Conservation (phyloP, 2,329 filamentous ascomycete species). For the Coniochaeta pulveracea region DNA sequence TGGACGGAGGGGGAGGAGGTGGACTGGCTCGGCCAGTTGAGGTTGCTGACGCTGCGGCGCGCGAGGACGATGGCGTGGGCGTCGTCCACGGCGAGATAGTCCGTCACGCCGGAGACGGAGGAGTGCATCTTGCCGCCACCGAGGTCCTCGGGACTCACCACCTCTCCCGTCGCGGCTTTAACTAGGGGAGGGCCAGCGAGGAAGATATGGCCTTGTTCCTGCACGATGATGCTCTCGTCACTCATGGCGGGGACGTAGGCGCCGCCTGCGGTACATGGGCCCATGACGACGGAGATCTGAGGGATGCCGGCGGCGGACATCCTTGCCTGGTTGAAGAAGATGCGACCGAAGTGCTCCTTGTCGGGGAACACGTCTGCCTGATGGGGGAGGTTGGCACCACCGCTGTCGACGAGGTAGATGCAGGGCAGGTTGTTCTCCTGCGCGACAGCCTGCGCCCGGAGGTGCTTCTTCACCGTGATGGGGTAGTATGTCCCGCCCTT, state of each 20-base stretch:
- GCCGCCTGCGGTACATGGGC: conserved; percentile 88
- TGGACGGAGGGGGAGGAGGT: conserved; percentile 22
- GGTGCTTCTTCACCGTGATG: conserved; percentile 94
- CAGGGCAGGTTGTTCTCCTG: conserved; percentile 78
- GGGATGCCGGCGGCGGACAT: conserved; percentile 87
- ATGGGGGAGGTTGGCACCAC: conserved; percentile 87
- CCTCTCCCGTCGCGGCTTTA: conserved; percentile 90
- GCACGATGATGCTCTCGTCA: conserved; percentile 93
- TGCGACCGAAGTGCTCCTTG: conserved; percentile 86
- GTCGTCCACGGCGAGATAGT: conserved; percentile 91
- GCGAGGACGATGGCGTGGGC: conserved; percentile 83
- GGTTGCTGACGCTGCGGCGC: conserved; percentile 70
- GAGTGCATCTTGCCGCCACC: conserved; percentile 86
- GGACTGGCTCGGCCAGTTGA: conserved; percentile 63
- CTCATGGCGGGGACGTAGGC: conserved; percentile 97
- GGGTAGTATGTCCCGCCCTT: conserved; percentile 97
- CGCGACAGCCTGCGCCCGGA: conserved; percentile 83
- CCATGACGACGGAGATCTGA: conserved; percentile 93
- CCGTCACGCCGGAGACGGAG: conserved; percentile 83
- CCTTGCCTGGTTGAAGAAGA: conserved; percentile 95
- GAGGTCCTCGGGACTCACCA: conserved; percentile 80
- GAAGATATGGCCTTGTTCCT: conserved; percentile 95
- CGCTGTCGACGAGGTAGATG: conserved; percentile 93
- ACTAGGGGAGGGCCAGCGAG: conserved; percentile 88
- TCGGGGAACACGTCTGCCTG: conserved; percentile 96